Evolutionary conservation across 768 basidiomycete species (phyloP).

Genomic region (Tylopilus rubrobrunneus): DNA sequence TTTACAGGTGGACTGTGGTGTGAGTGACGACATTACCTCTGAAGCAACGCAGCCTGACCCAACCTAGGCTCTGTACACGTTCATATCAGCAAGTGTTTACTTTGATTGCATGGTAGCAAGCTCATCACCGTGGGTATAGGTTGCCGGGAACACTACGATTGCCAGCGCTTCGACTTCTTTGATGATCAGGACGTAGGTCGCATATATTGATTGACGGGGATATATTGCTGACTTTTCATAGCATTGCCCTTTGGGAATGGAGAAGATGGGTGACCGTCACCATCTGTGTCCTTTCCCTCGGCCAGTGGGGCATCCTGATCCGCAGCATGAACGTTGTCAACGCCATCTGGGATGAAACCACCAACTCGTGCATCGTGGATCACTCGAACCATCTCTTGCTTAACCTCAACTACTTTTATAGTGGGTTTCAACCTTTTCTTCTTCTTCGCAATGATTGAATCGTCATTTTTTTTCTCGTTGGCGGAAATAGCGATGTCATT

Average conservation of each 20-base stretch:
- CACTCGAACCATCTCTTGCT: conserved; percentile 54
- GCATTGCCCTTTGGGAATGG: conserved; percentile 70
- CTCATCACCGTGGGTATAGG: conserved; percentile 11
- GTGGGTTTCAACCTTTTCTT: conserved; percentile 36
- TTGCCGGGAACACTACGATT: conserved; percentile 26
- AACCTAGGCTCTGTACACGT: conserved; percentile 58
- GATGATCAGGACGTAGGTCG: conserved; percentile 60
- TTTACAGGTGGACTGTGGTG: conserved; percentile 54
- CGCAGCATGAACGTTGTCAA: conserved; percentile 65
- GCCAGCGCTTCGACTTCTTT: conserved; percentile 46
- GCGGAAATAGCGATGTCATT: conserved; percentile 58
- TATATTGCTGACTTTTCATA: conserved; percentile 30
- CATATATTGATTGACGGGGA: conserved; percentile 8
- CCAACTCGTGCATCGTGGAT: conserved; percentile 45
- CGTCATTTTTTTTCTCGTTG: not conserved
- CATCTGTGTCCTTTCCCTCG: conserved; percentile 52
- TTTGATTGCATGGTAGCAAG: not conserved
- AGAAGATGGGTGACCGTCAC: conserved; percentile 44
- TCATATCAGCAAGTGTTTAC: conserved; percentile 52
- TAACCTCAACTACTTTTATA: conserved; percentile 66
- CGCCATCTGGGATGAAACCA: conserved; percentile 47
- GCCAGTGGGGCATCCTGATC: conserved; percentile 64
- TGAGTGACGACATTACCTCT: conserved; percentile 28
- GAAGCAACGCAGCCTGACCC: conserved; percentile 3
- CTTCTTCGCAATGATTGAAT: not conserved